Base-by-base conservation (phyloP, 1,284 basidiomycete genomes). In the Lentinula novae-zelandiae region DNA sequence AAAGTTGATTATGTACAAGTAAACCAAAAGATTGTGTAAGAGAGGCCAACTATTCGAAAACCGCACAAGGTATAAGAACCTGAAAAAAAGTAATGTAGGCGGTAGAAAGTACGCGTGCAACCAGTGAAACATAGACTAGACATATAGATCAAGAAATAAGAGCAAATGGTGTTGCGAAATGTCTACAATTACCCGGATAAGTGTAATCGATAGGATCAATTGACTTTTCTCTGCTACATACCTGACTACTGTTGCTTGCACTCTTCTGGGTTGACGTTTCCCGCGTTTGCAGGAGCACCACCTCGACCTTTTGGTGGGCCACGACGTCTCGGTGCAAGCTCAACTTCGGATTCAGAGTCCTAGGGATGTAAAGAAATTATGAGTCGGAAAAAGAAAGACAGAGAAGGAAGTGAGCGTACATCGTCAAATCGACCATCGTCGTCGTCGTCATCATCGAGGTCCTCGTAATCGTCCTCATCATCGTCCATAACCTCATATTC, bases 401-500 rank as follows among this genome's bases (percentile, higher is more conserved):
- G 17, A 4, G 9, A 46, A 22, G 6, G 12, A 7, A 34, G 5
- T 1, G 4, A 31, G 34, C 62, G 62, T 61, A 68, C 64, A 58
- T 79, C 78, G 61, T 82, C 82, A 63, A 82, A 82, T 34, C 81
- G 79, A 62, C 79, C 83, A 52, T 84, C 54, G 52, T 86, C 83
- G 44, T 83, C 54, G 52, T 86, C 83, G 40, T 22, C 22, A 13
- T 80, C 83, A 40, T 82, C 81, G 38, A 83, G 82, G 5, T 82
- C 77, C 34, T 84, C 83, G 12, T 87, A 85, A 31, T 86, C 86
- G 13, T 87, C 84, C 34, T 86, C 85, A 1, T 82, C 75, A 27
- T 84, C 83, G 0, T 90, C 87, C 5, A 89, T 72, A 66, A 87
- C 82, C 67, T 97, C 96, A 72, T 90, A 95, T 69, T 93, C 87